Evolutionary conservation across 2,329 filamentous ascomycete species (phyloP).

Genomic region (Scedosporium dehoogii): DNA sequence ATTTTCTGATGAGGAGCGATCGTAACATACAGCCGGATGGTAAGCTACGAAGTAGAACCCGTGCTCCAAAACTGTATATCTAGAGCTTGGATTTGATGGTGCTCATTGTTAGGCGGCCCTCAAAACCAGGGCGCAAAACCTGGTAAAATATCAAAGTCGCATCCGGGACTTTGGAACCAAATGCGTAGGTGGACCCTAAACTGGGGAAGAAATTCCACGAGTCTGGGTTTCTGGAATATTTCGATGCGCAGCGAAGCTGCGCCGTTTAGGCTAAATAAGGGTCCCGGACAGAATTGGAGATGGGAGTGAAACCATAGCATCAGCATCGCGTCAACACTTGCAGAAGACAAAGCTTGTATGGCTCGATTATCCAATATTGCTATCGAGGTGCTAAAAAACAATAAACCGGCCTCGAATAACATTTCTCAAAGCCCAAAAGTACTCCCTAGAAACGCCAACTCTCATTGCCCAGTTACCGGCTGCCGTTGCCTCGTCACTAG

Average conservation of each 20-base stretch:
- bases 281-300: too few relatives aligned
- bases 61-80: too few relatives aligned
- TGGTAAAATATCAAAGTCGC: background rate
- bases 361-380: background rate
- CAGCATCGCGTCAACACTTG: background rate
- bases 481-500: slow-evolving; percentile 3
- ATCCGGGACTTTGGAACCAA: background rate
- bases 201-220: slow-evolving; percentile 1
- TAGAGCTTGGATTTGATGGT: background rate
- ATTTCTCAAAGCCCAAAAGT: background rate
- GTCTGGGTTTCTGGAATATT: background rate
- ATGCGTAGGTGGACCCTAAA: background rate
- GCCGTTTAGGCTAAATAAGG: background rate
- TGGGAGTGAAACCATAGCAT: background rate
- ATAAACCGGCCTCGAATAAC: too few relatives aligned
- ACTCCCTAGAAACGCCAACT: background rate
- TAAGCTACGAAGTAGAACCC: too few relatives aligned
- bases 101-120: too few relatives aligned
- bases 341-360: background rate
- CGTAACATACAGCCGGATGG: background rate
- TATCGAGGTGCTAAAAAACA: background rate
- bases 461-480: background rate
- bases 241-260: background rate
- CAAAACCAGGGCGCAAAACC: background rate
- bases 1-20: background rate